Evolutionary conservation across 2,329 filamentous ascomycete genomes (phyloP).

Genomic region (Venturia carpophila): DNA sequence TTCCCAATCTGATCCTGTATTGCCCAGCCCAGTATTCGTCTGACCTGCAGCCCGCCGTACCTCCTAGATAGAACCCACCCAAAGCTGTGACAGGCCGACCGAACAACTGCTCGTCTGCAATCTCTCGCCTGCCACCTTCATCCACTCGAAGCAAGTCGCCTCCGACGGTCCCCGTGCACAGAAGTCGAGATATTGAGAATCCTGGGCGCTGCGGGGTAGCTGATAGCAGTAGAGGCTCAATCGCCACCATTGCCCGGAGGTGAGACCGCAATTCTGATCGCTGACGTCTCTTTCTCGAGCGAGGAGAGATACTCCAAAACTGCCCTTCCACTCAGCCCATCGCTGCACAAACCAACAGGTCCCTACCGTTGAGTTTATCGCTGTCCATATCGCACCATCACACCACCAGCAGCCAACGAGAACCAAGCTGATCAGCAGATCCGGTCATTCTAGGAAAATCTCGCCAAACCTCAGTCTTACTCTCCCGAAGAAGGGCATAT

Average conservation of each 20-base stretch:
- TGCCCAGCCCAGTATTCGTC: neutral
- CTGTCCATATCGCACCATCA: neutral
- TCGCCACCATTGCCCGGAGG: neutral
- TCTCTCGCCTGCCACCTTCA: neutral
- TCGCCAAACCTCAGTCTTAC: neutral
- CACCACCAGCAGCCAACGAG: neutral
- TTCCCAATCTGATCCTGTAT: constrained; percentile 2
- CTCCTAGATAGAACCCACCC: neutral
- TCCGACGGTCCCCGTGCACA: neutral
- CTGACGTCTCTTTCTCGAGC: neutral
- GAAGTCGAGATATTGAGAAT: neutral
- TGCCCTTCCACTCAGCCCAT: neutral
- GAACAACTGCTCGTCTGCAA: neutral
- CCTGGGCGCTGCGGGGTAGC: constrained; percentile 2
- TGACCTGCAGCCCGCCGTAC: neutral
- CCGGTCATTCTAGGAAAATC: neutral
- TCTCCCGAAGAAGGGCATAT: neutral
- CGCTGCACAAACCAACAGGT: neutral
- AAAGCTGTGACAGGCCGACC: neutral
- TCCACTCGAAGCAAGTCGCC: neutral
- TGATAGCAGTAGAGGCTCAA: neutral
- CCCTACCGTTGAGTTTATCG: neutral
- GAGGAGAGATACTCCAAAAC: neutral
- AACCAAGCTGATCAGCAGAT: neutral
- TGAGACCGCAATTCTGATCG: constrained; percentile 6